Conservation (phyloP, 2,329 filamentous ascomycete species). For the Colletotrichum tamarilloi region DNA sequence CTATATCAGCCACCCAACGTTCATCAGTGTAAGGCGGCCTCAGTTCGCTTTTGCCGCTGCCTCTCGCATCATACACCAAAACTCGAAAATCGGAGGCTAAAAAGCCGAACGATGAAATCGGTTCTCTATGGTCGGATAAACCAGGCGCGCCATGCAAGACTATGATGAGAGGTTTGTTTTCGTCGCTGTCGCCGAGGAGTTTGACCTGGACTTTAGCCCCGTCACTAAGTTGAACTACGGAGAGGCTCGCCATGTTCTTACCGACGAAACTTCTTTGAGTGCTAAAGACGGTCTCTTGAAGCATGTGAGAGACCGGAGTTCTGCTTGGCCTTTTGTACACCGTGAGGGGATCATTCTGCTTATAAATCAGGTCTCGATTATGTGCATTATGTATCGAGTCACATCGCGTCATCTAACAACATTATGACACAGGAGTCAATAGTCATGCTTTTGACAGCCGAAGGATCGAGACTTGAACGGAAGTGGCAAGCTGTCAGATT, state of each 20-base stretch:
- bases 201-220: conserved; percentile 37
- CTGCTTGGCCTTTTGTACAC: neutral
- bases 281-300: no score
- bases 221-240: conserved; percentile 33
- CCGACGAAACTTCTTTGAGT: no score
- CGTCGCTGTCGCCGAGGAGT: conserved; percentile 34
- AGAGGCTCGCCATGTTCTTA: neutral
- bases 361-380: neutral
- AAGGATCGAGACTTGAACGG: neutral
- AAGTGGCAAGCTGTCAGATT: neutral
- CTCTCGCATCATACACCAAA: conserved; percentile 40
- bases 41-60: conserved; percentile 40
- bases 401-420: neutral
- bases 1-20: conserved; percentile 40
- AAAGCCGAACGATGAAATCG: conserved; percentile 37
- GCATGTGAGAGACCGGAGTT: neutral
- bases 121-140: conserved; percentile 38
- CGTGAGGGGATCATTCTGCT: neutral
- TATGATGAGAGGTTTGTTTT: conserved; percentile 38
- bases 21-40: conserved; percentile 40
- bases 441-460: neutral
- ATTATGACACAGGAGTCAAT: neutral
- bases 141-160: conserved; percentile 40
- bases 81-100: conserved; percentile 37
- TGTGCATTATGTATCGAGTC: neutral